Conservation (phyloP, 768 basidiomycete species). For the Lentinula boryana region DNA sequence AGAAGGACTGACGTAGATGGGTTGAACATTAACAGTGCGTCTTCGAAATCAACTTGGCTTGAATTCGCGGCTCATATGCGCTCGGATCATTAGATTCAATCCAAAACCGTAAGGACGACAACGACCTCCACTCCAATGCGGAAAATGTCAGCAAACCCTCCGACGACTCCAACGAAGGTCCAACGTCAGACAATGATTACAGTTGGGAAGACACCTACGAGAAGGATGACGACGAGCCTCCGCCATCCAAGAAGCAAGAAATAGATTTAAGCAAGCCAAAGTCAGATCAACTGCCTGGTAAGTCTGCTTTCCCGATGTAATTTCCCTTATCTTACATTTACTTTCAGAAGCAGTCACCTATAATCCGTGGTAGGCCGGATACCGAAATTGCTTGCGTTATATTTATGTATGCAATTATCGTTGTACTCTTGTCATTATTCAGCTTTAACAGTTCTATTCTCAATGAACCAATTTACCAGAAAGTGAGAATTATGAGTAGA, state of each 20-base stretch:
- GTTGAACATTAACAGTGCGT: too few species aligned
- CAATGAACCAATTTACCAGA: conserved; percentile 8
- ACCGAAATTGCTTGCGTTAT: background rate
- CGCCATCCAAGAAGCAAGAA: background rate
- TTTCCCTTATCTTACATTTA: too few species aligned
- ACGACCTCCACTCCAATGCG: too few species aligned
- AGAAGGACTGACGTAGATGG: too few species aligned
- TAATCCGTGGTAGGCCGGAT: background rate
- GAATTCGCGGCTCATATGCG: too few species aligned
- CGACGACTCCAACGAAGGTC: background rate
- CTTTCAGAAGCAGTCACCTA: background rate
- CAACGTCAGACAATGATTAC: background rate
- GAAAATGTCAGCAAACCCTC: background rate
- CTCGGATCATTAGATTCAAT: background rate
- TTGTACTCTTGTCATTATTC: background rate
- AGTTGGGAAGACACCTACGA: conserved; percentile 22
- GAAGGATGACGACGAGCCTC: conserved; percentile 9
- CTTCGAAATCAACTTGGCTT: too few species aligned
- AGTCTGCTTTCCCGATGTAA: background rate
- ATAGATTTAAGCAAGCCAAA: background rate
- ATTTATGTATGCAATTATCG: background rate
- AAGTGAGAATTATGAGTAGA: conserved; percentile 17
- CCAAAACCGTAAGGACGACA: background rate
- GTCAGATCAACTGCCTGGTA: background rate
- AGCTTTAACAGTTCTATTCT: conserved; percentile 6